Evolutionary conservation across 192 early-diverging fungal genomes (phyloP).

Genomic region (Mortierella claussenii): DNA sequence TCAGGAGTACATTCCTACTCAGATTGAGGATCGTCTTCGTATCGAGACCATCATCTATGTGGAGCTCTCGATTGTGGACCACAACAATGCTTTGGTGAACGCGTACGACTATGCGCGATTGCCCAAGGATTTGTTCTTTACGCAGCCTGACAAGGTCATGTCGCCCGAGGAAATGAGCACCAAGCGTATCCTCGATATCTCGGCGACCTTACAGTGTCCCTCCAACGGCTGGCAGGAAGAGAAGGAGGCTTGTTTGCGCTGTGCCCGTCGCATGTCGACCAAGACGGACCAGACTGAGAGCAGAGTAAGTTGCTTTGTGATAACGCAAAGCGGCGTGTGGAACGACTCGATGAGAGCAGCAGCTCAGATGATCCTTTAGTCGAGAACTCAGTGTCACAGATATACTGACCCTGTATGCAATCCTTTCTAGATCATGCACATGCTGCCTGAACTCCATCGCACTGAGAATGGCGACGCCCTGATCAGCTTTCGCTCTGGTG

Average conservation of each 20-base stretch:
- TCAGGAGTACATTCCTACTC: constrained; percentile 49
- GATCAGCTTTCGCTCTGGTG: constrained; percentile 45
- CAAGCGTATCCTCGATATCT: constrained; percentile 43
- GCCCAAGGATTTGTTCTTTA: constrained; percentile 48
- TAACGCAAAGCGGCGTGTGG: too few relatives aligned
- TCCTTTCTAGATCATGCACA: constrained; percentile 55
- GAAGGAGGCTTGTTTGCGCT: constrained; percentile 48
- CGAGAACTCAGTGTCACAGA: too few relatives aligned
- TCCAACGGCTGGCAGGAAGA: constrained; percentile 51
- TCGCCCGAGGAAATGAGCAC: constrained; percentile 37
- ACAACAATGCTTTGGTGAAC: constrained; percentile 18
- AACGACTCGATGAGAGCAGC: too few relatives aligned
- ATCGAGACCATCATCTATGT: constrained; percentile 55
- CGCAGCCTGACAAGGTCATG: constrained; percentile 48
- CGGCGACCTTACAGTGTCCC: constrained; percentile 43
- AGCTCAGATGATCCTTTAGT: too few relatives aligned
- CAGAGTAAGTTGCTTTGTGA: constrained; percentile 28
- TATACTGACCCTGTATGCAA: too few relatives aligned
- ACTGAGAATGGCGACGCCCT: constrained; percentile 40
- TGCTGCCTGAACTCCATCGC: constrained; percentile 47
- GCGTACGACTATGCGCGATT: constrained; percentile 44
- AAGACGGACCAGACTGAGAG: constrained; percentile 47
- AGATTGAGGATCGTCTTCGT: constrained; percentile 55
- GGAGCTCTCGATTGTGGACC: constrained; percentile 48
- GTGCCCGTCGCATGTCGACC: constrained; percentile 52